A percentile compares a stretch with the other conserved stretches of the same genome.
phyloP scores from a whole-genome alignment of 148 eudicot genomes.

The Pouteria glomerata region DNA sequence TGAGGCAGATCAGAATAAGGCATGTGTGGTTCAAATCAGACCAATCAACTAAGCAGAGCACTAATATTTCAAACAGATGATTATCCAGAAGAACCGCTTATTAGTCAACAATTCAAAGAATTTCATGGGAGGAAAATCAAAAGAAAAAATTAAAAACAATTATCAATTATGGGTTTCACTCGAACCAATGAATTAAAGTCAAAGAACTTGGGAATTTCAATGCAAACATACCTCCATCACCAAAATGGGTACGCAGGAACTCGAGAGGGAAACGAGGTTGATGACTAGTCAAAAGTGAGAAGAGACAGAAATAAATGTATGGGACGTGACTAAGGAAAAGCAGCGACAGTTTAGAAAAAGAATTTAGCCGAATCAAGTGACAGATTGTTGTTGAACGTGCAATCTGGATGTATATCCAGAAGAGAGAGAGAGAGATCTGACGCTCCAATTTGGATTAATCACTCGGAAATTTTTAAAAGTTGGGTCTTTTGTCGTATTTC shows the following conservation, averaged over 20 bases:
- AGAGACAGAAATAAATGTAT: not conserved
- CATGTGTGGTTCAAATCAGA: not conserved
- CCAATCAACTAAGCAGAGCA: not conserved
- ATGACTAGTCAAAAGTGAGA: not conserved
- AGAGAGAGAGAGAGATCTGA: conserved; percentile 9
- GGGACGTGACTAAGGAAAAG: not conserved
- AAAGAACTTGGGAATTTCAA: not conserved
- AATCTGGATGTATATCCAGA: not conserved
- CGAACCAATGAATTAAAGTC: not conserved
- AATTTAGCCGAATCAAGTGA: not conserved
- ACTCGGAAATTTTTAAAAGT: not conserved
- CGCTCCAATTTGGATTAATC: not conserved
- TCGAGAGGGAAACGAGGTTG: not conserved
- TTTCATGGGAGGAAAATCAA: not conserved
- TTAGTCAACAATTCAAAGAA: not conserved
- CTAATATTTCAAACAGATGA: not conserved
- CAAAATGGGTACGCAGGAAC: not conserved
- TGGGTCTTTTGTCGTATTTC: not conserved
- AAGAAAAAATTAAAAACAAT: too few species aligned
- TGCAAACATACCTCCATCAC: conserved; percentile 8
- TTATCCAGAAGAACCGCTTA: not conserved
- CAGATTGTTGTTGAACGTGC: not conserved
- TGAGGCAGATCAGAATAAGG: conserved; percentile 7
- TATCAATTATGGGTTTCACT: not conserved
- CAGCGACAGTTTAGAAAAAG: not conserved